Evolutionary conservation across 163 green algal species (phyloP), one percentile per base, ranked within the genome.

Genomic region (Chlamydomonas reinhardtii): DNA sequence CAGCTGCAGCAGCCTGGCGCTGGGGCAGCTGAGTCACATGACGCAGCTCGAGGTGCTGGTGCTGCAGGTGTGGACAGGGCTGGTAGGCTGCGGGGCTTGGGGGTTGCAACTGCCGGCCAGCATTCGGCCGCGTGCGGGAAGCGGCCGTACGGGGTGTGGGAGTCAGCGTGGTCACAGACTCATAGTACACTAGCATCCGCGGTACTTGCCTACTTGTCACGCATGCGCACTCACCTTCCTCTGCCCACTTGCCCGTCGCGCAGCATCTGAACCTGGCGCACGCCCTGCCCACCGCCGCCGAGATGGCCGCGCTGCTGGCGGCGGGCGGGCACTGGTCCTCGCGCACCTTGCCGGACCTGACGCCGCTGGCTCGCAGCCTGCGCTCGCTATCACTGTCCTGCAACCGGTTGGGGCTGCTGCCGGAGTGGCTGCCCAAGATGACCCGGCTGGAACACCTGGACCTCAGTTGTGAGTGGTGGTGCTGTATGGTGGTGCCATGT

Each of bases 401-500:
- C 83, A 96, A 96, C 90, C 37, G 73, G 39, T 81, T 95, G 56
- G 81, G 64, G 2, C 62, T 76, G 19, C 74, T 94, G 77, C 93
- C 93, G 24, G 74, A 84, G 32, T 85, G 62, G 31, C 73, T 94
- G 59, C 5, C 35, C 70, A 92, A 91, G 84, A 62, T 95, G 66
- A 87, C 54, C 11, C 24, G 65, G 16, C 87, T 96, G 35, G 52
- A 87, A 31, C 83, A 87, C 54, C 83, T 96, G 62, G 92, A 96
- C 89, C 34, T 96, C 29, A 88, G 76, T 3, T 83, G 87, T 87
- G 91, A 93, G 84, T n/a, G n/a, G n/a, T n/a, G n/a, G n/a, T n/a
- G n/a, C n/a, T n/a, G n/a, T n/a, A n/a, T n/a, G n/a, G n/a, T n/a
- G n/a, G n/a, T n/a, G n/a, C n/a, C n/a, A n/a, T n/a, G n/a, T n/a